Conservation (phyloP, 495 filamentous ascomycete genomes). For the Talaromyces stipitatus region DNA sequence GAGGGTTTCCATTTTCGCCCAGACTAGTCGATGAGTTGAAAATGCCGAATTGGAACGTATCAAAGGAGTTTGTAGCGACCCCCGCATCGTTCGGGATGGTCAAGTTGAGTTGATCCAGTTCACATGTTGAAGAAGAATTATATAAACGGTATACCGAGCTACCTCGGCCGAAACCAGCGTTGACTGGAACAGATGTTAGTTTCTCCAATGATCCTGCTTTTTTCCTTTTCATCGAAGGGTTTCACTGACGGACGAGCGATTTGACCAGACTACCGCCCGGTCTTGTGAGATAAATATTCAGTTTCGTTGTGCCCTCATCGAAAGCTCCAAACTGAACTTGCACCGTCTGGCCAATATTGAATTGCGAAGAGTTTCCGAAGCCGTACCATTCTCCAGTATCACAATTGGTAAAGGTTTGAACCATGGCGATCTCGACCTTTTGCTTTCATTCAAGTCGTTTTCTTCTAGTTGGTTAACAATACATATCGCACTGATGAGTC, state of each 20-base stretch:
- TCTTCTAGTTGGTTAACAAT: background rate
- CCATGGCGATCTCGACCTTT: background rate
- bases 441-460: background rate
- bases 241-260: background rate
- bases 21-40: background rate
- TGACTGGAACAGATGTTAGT: background rate
- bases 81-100: background rate
- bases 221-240: background rate
- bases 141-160: background rate
- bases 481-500: background rate
- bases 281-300: background rate
- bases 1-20: background rate
- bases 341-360: background rate
- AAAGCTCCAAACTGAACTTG: background rate
- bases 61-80: background rate
- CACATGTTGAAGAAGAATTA: background rate
- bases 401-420: background rate
- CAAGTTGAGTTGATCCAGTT: background rate
- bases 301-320: background rate
- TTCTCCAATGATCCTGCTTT: background rate
- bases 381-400: background rate
- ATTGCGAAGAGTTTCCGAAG: background rate
- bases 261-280: background rate
- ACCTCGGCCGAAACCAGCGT: background rate
- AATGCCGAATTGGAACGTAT: background rate